Evolutionary conservation across 768 basidiomycete species (phyloP), one percentile per base, ranked within the genome.

Genomic region (Epithele typhae): DNA sequence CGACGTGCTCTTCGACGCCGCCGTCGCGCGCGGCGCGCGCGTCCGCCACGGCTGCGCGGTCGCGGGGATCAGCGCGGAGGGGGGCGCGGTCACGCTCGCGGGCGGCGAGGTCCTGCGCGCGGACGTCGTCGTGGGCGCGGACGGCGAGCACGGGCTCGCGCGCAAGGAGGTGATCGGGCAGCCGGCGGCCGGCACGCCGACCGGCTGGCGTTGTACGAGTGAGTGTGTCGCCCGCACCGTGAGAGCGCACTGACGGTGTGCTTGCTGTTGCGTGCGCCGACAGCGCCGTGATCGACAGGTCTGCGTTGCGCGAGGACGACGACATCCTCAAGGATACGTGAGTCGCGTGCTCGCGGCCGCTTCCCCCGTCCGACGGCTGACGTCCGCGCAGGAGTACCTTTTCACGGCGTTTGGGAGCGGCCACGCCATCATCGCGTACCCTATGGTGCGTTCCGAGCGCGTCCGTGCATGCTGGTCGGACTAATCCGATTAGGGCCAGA

Each of bases 111-210:
- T 52, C 15, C n/a, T 68, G 12, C 37, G 51, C 4, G 63, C 59
- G n/a, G 68, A 69, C 37, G 50, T 69, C 12, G 48, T 70, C 15
- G 49, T 70, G 21, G 68, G 67, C 17, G 68, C 68, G n/a, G 68
- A 69, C 40, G 68, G 68, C 38, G 48, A 47, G 24, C 52, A 43
- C 23, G 64, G 66, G 9, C 36, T 57, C 1, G 55, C 52, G 32
- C 57, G 64, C 8, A 33, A 33, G n/a, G 32, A 49, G 1, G 25
- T 59, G 17, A 42, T 53, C 5, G 59, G 56, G 0, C 45, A 55
- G 4, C 30, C 46, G 7, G 54, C 49, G 27, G 30, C 37, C n/a
- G 47, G 45, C 18, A 46, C 32, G 6, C 48, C 51, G 9, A 58
- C 53, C 4, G 61, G 62, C 19, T 59, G 40, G 56, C 51, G 34